Percentiles rank a stretch among this genome's conserved stretches.
These are phyloP conservation scores for Oenanthe javanica DNA, from an alignment of 140 eudicot species.

Conservation along the genomic window DNA sequence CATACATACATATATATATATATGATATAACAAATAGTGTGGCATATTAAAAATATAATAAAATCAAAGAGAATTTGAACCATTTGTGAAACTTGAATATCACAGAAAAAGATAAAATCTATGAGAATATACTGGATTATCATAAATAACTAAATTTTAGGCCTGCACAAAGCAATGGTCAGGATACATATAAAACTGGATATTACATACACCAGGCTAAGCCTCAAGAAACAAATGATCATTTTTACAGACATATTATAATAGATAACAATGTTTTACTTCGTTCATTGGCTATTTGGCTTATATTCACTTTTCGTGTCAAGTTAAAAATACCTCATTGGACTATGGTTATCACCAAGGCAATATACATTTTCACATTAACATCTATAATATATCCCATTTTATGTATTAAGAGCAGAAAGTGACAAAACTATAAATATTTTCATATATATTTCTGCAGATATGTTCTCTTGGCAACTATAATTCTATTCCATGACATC, in stretches of 20 bases:
- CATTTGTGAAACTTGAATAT: background rate
- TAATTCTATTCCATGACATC: background rate
- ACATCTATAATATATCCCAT: background rate
- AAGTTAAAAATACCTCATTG: background rate
- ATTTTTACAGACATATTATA: background rate
- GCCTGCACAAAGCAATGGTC: background rate
- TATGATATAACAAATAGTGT: background rate
- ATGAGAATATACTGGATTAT: background rate
- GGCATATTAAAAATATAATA: background rate
- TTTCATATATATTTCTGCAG: background rate
- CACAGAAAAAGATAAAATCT: background rate
- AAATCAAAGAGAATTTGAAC: background rate
- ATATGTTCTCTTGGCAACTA: background rate
- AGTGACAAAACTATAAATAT: background rate
- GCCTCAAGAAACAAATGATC: background rate
- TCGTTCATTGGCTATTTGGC: background rate
- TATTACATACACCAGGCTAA: background rate
- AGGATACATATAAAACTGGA: background rate
- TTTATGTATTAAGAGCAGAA: background rate
- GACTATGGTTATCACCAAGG: background rate
- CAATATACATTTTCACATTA: background rate
- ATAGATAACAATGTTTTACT: background rate
- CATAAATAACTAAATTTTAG: background rate
- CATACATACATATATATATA: background rate
- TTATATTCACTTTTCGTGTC: background rate